phyloP scores from a whole-genome alignment of 1,284 basidiomycete species.

The Caloboletus inedulis region DNA sequence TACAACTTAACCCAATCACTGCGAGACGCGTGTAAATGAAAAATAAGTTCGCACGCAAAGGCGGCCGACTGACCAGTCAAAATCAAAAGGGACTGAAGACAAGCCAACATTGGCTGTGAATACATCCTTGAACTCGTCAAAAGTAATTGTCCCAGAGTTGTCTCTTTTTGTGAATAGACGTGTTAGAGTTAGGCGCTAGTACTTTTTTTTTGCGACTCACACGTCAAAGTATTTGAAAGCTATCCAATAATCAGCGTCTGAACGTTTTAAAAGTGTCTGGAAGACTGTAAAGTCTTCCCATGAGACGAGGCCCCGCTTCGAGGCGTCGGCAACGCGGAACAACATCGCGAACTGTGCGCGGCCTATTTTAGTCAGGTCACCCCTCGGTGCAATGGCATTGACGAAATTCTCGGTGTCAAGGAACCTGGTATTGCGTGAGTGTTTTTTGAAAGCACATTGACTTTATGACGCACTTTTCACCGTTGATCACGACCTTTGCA shows the following conservation, averaged over 20 bases:
- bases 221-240: constrained; percentile 96
- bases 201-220: constrained; percentile 49
- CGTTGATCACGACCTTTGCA: constrained; percentile 66
- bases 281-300: constrained; percentile 96
- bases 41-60: constrained; percentile 8
- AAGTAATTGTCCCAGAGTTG: constrained; percentile 83
- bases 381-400: constrained; percentile 85
- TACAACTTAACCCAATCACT: constrained; percentile 95
- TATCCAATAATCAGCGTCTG: constrained; percentile 94
- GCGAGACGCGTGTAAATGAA: constrained; percentile 7
- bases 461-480: constrained; percentile 65
- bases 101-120: constrained; percentile 78
- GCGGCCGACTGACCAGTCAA: constrained; percentile 66
- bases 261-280: constrained; percentile 84
- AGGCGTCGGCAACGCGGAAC: constrained; percentile 86
- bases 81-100: constrained; percentile 89
- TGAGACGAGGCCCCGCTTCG: constrained; percentile 75
- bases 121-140: constrained; percentile 90
- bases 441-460: constrained; percentile 15
- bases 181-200: constrained; percentile 1
- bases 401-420: constrained; percentile 84
- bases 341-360: constrained; percentile 84
- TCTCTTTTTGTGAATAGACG: constrained; percentile 50
- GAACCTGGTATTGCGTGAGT: constrained; percentile 48
- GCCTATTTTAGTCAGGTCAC: constrained; percentile 80